These are phyloP conservation scores for Aphanomyces euteiches DNA, from an alignment of 352 stramenopile species.

Conservation along the genomic window DNA sequence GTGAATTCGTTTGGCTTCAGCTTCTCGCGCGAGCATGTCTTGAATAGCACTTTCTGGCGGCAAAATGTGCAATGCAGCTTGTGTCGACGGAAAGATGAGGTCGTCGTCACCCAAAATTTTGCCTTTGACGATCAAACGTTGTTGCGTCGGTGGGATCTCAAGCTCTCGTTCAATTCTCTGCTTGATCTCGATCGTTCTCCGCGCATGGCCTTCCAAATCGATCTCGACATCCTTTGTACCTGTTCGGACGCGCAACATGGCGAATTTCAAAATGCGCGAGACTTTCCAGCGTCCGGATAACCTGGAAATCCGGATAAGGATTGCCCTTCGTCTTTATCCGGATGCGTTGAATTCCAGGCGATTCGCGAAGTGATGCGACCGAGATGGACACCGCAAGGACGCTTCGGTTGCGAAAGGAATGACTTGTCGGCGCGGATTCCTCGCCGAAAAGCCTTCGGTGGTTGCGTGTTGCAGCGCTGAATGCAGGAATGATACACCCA, in stretches of 20 bases:
- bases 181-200: not conserved
- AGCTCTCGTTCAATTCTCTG: not conserved
- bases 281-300: too few relatives aligned
- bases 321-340: not conserved
- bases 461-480: too few relatives aligned
- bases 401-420: too few relatives aligned
- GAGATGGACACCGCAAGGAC: too few relatives aligned
- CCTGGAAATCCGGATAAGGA: not conserved
- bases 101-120: constrained; percentile 17
- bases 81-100: not conserved
- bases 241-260: constrained; percentile 6
- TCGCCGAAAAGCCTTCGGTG: too few relatives aligned
- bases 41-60: constrained; percentile 5
- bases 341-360: too few relatives aligned
- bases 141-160: not conserved
- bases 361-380: too few relatives aligned
- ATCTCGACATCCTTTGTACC: not conserved
- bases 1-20: constrained; percentile 1
- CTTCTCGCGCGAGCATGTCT: constrained; percentile 10
- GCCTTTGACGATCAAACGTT: constrained; percentile 18
- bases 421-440: too few relatives aligned
- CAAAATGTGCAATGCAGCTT: constrained; percentile 6
- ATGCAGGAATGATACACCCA: too few relatives aligned
- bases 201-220: not conserved
- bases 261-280: constrained; percentile 6